Evolutionary conservation across 108 stramenopile genomes (phyloP), one percentile per base, ranked within the genome.

Genomic region (Nitzschia putrida): DNA sequence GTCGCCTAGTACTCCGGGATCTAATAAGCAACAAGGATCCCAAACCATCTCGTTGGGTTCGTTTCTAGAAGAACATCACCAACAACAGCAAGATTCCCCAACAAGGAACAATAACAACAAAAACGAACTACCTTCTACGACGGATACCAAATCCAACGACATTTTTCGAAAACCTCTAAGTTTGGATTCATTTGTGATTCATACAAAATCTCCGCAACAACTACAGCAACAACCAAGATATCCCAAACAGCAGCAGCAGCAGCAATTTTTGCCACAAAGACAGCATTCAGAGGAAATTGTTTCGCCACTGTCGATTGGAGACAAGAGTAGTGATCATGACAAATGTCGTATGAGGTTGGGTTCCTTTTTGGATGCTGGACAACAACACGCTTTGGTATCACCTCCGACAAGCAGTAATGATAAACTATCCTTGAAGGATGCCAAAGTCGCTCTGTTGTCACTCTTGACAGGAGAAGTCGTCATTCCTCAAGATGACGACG

Each of bases 401-500:
- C 29, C 29, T 34, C 29, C 29, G 29, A 34, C 29, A n/a, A n/a
- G n/a, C 29, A 34, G 4, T 34, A 1, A 34, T 1, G 29, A 34
- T 3, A 34, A 1, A 4, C 4, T 34, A 4, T 34, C 29, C 29
- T 4, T 34, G 4, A 34, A 34, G 29, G 29, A 34, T 34, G 29
- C 29, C 1, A 34, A 34, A 34, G 29, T 34, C 3, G 29, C 22
- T 14, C 22, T 56, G 55, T 16, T 56, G 12, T 25, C 22, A 3
- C 25, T 56, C 22, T 24, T 56, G 55, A 56, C 55, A 6, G 55
- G 55, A 7, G 55, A 56, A 56, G 55, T 56, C 3, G 55, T 56
- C 3, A 21, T 56, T 22, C 55, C 55, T 4, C 29, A 34, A 34
- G 29, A 34, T 1, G 55, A 56, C 16, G 55, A 56, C 16, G 55